phyloP scores from a whole-genome alignment of 2,329 filamentous ascomycete genomes.

The Aspergillus sp. region DNA sequence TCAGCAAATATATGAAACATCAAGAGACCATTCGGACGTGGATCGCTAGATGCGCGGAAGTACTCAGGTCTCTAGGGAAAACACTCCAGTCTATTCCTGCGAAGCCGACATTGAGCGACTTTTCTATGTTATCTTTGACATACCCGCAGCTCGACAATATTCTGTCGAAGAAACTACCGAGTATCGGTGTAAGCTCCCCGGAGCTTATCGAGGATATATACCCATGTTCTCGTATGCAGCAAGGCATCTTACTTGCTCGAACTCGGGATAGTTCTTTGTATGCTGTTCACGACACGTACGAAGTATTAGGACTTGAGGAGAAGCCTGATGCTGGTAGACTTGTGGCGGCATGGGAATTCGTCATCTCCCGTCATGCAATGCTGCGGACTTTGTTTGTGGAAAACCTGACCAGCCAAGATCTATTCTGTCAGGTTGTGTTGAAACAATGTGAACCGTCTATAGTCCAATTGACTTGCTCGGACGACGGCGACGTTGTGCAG shows the following conservation, averaged over 20 bases:
- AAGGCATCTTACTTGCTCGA: constrained; percentile 37
- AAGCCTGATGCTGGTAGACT: constrained; percentile 29
- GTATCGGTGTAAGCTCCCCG: constrained; percentile 32
- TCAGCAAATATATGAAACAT: constrained; percentile 50
- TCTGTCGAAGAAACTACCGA: constrained; percentile 36
- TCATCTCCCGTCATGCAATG: constrained; percentile 35
- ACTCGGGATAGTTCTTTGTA: constrained; percentile 36
- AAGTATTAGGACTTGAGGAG: constrained; percentile 24
- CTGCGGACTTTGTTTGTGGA: constrained; percentile 40
- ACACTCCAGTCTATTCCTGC: constrained; percentile 25
- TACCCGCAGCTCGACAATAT: constrained; percentile 44
- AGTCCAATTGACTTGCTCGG: constrained; percentile 30
- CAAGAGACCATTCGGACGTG: constrained; percentile 45
- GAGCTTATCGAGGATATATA: constrained; percentile 45
- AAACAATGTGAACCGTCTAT: constrained; percentile 30
- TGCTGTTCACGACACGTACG: constrained; percentile 39
- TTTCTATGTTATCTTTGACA: constrained; percentile 46
- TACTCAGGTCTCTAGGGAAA: constrained; percentile 31
- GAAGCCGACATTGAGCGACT: constrained; percentile 43
- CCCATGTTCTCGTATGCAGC: constrained; percentile 40
- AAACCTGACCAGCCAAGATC: constrained; percentile 30
- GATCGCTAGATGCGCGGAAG: constrained; percentile 40
- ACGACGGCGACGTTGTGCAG: constrained; percentile 29
- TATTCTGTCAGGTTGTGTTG: constrained; percentile 37
- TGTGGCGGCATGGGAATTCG: constrained; percentile 30